Conservation (phyloP, 208 protist species). For the Acanthamoeba triangularis region DNA sequence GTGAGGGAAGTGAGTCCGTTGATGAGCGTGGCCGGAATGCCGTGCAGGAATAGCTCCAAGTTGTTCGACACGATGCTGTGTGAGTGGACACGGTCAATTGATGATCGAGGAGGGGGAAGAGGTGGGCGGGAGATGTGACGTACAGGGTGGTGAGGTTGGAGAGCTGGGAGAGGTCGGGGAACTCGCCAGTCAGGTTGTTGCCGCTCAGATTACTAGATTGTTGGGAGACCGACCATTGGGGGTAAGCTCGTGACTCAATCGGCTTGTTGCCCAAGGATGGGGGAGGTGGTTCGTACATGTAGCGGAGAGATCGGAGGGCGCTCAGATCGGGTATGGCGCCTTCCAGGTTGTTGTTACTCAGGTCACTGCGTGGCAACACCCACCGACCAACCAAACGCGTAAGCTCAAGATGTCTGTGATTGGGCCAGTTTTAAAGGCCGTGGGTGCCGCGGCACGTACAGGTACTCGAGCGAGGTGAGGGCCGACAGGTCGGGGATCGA, state of each 20-base stretch:
- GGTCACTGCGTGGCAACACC: not conserved
- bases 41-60: not conserved
- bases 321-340: not conserved
- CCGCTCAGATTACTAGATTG: not conserved
- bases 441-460: not conserved
- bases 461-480: slow-evolving; percentile 21
- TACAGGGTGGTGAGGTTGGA: slow-evolving; percentile 31
- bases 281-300: not conserved
- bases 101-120: not conserved
- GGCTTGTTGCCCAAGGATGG: not conserved
- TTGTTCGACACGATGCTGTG: not conserved
- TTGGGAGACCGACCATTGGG: not conserved
- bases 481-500: not conserved
- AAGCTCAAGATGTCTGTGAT: no score
- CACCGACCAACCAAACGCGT: not conserved
- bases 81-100: not conserved
- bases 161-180: not conserved
- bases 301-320: not conserved
- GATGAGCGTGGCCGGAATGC: not conserved
- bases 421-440: no score
- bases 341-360: not conserved
- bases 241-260: not conserved
- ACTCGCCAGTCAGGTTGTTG: not conserved
- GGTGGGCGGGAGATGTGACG: not conserved
- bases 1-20: not conserved